Evolutionary conservation across 257 asterid genomes (phyloP).

Genomic region (Salvia splendens): DNA sequence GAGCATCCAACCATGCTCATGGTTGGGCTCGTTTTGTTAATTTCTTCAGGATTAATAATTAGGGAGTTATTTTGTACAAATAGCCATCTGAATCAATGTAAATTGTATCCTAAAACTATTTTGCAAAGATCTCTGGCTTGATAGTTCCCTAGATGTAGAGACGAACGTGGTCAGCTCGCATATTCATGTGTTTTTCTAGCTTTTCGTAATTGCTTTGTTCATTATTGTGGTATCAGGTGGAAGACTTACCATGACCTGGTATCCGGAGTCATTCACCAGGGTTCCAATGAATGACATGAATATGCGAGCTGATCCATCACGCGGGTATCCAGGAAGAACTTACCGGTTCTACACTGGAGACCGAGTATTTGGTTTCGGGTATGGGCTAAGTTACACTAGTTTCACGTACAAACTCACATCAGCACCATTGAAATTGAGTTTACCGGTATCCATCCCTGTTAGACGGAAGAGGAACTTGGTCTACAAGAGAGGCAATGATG

Average conservation of each 20-base stretch:
- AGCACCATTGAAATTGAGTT: conserved; percentile 59
- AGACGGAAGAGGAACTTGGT: conserved; percentile 40
- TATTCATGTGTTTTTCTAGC: too few relatives aligned
- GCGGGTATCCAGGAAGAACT: conserved; percentile 88
- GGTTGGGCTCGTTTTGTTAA: too few relatives aligned
- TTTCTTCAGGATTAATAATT: too few relatives aligned
- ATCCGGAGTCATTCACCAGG: conserved; percentile 78
- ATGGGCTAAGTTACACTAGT: conserved; percentile 79
- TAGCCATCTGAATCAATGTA: too few relatives aligned
- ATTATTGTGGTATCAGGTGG: conserved; percentile 58
- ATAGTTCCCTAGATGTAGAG: too few relatives aligned
- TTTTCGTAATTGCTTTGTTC: too few relatives aligned
- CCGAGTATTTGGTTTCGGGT: conserved; percentile 62
- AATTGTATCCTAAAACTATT: too few relatives aligned
- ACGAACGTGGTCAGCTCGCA: too few relatives aligned
- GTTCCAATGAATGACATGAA: conserved; percentile 86
- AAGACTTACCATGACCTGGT: conserved; percentile 84
- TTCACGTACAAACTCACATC: conserved; percentile 53
- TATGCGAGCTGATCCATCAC: conserved; percentile 84
- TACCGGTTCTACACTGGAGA: conserved; percentile 85
- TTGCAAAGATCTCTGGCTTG: too few relatives aligned
- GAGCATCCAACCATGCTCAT: too few relatives aligned
- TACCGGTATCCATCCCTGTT: conserved; percentile 37
- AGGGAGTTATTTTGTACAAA: too few relatives aligned
- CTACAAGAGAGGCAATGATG: conserved; percentile 27